A percentile compares a stretch with the other conserved stretches of the same genome.
Conservation (phyloP, 495 filamentous ascomycete species). For the Penicillium steckii region DNA sequence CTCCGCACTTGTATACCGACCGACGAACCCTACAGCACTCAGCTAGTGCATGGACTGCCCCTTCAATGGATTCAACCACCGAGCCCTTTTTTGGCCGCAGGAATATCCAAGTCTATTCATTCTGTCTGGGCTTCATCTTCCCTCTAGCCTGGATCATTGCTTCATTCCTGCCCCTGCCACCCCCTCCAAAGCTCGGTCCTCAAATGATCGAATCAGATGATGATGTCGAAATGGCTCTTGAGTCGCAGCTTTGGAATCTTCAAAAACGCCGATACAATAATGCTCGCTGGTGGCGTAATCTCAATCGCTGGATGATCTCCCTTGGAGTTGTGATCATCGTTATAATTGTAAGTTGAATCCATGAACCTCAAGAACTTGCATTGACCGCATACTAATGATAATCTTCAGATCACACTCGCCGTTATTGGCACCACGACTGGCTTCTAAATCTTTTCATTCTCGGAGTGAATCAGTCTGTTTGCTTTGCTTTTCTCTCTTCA, state of each 20-base stretch:
- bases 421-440: conserved; percentile 53
- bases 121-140: conserved; percentile 82
- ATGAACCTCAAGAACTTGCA: neutral
- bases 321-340: conserved; percentile 76
- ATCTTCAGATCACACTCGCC: conserved; percentile 53
- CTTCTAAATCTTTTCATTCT: conserved; percentile 26
- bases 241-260: conserved; percentile 40
- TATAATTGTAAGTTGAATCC: conserved; percentile 59
- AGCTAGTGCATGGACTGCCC: conserved; percentile 60
- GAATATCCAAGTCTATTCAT: conserved; percentile 83
- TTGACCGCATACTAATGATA: neutral
- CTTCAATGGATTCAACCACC: conserved; percentile 62
- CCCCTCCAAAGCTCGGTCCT: conserved; percentile 34
- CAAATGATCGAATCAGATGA: conserved; percentile 26
- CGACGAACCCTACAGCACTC: conserved; percentile 39
- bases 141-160: conserved; percentile 91
- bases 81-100: conserved; percentile 60
- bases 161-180: conserved; percentile 76
- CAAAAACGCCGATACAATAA: conserved; percentile 72
- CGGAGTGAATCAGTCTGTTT: neutral
- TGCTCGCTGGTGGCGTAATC: conserved; percentile 86
- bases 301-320: conserved; percentile 85
- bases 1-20: conserved; percentile 71
- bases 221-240: conserved; percentile 46
- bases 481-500: neutral